A percentile compares a stretch with the other conserved stretches of the same genome.
These are phyloP conservation scores for Pugionium dolabratum DNA, from an alignment of 345 rosid species.

Conservation along the genomic window DNA sequence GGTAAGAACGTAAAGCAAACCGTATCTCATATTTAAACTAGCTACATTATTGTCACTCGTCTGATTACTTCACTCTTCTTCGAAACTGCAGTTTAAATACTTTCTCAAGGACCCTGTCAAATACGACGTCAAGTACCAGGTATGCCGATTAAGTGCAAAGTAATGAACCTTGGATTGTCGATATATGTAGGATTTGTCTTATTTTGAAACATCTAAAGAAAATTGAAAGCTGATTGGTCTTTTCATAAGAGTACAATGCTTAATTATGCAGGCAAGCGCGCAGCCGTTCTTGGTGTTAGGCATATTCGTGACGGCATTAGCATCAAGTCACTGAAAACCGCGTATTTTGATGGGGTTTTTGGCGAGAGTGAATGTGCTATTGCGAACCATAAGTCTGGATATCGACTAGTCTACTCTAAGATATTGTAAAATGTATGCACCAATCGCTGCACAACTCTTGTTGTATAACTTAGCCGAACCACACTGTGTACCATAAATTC, in stretches of 20 bases:
- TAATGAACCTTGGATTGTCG: neutral
- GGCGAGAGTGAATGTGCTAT: neutral
- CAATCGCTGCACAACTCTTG: constrained; percentile 14
- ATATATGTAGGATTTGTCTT: neutral
- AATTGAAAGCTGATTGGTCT: neutral
- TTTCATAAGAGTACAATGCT: neutral
- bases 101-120: constrained; percentile 94
- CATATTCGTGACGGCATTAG: constrained; percentile 86
- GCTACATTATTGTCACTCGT: constrained; percentile 1
- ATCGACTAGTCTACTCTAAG: neutral
- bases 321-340: constrained; percentile 65
- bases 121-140: constrained; percentile 97
- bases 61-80: constrained; percentile 5
- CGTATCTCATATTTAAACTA: neutral
- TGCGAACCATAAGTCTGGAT: neutral
- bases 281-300: constrained; percentile 95
- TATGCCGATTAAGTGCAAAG: constrained; percentile 26
- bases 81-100: constrained; percentile 68
- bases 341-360: neutral
- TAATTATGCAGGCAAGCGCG: constrained; percentile 77
- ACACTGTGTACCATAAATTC: neutral
- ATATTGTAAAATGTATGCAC: constrained; percentile 21
- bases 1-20: constrained; percentile 44
- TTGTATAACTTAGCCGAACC: neutral
- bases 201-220: neutral